phyloP scores from a whole-genome alignment of 768 basidiomycete species.

The Tylopilus felleus region DNA sequence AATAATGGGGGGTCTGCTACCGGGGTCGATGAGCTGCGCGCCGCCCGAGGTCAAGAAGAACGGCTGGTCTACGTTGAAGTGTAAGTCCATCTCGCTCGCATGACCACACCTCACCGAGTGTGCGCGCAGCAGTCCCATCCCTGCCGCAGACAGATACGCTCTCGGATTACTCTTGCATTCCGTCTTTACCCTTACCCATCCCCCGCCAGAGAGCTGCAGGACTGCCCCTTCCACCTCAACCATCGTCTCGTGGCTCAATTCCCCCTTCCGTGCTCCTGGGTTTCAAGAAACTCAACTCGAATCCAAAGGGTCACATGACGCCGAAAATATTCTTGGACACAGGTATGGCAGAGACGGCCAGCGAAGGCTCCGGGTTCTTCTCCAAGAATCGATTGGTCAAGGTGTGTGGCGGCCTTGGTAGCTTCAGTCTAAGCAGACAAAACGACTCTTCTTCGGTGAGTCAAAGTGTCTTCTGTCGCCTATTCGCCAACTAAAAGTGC shows the following conservation, averaged over 20 bases:
- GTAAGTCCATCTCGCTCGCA: slow-evolving; percentile 39
- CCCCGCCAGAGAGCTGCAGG: slow-evolving; percentile 62
- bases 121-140: slow-evolving; percentile 42
- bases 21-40: slow-evolving; percentile 57
- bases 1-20: too few species aligned
- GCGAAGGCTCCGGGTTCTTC: slow-evolving; percentile 74
- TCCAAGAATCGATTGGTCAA: slow-evolving; percentile 75
- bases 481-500: neutral
- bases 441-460: slow-evolving; percentile 61
- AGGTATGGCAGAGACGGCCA: slow-evolving; percentile 66
- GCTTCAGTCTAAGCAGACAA: slow-evolving; percentile 87
- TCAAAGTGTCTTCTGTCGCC: neutral
- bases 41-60: slow-evolving; percentile 86
- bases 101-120: neutral
- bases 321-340: slow-evolving; percentile 74
- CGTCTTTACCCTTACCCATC: slow-evolving; percentile 84
- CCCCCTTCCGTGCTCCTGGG: slow-evolving; percentile 70
- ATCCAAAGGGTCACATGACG: slow-evolving; percentile 72
- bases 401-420: slow-evolving; percentile 81
- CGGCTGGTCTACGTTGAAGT: slow-evolving; percentile 85
- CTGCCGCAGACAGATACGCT: slow-evolving; percentile 81
- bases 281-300: slow-evolving; percentile 90
- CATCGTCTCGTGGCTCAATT: slow-evolving; percentile 73
- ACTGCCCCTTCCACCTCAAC: slow-evolving; percentile 72
- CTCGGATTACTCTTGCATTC: slow-evolving; percentile 83